phyloP scores from a whole-genome alignment of 352 stramenopile species.

The Pythium phragmitis region DNA sequence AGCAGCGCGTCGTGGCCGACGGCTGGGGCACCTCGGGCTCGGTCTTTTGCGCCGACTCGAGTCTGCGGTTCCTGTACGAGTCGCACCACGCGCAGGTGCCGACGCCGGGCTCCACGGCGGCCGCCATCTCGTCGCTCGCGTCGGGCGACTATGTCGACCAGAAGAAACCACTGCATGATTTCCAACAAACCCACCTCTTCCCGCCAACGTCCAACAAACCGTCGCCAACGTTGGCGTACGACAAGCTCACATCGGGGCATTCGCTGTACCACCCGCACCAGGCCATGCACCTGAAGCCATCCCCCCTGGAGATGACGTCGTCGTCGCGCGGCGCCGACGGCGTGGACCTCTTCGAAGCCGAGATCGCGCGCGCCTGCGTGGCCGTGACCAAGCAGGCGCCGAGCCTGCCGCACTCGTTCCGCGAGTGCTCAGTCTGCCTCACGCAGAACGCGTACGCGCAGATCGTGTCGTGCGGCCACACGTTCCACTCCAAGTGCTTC shows the following conservation, averaged over 20 bases:
- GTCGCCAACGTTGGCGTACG: conserved; percentile 8
- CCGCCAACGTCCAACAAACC: neutral
- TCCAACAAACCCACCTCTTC: neutral
- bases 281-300: neutral
- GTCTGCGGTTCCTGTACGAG: conserved; percentile 81
- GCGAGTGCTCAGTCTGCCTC: conserved; percentile 76
- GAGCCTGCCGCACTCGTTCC: conserved; percentile 51
- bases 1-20: conserved; percentile 67
- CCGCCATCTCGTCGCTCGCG: conserved; percentile 37
- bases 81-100: conserved; percentile 29
- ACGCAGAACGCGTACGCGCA: conserved; percentile 69
- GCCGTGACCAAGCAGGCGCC: conserved; percentile 47
- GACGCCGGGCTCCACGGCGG: conserved; percentile 15
- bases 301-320: no score
- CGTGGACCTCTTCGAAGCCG: conserved; percentile 63
- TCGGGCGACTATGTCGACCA: conserved; percentile 7
- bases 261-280: neutral
- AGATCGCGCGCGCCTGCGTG: conserved; percentile 59
- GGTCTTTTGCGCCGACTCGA: conserved; percentile 83
- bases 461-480: conserved; percentile 66
- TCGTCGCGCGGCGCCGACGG: conserved; percentile 22
- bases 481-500: conserved; percentile 80
- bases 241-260: conserved; percentile 5
- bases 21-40: conserved; percentile 61
- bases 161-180: neutral